Evolutionary conservation across 306 rosid species (phyloP), one percentile per base, ranked within the genome.

Genomic region (Vachellia pachyceras): DNA sequence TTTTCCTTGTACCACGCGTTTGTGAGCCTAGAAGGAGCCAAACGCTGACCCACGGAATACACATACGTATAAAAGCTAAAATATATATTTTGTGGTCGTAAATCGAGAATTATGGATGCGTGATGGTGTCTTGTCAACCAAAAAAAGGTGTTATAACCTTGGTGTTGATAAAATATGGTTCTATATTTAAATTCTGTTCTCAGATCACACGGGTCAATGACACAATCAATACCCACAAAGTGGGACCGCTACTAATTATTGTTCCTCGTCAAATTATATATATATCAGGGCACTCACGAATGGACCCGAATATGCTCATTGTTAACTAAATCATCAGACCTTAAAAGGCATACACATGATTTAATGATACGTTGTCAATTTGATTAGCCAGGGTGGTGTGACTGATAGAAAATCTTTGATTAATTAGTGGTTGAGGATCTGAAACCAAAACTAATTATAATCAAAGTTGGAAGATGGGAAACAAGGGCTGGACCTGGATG

Each of bases 401-500:
- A 84, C 52, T 79, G 80, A 60, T 57, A 1, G 13, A 61, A 70
- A 76, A 54, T 54, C 65, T 80, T 40, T 75, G 81, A 76, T 63
- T 77, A 39, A 76, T 73, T 77, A 75, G 81, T 78, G 77, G 71
- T 7, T n/a, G 25, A 58, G 23, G 65, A 58, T 23, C 49, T 39
- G 69, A 77, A 85, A 76, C 82, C 10, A 35, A 22, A 58, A 23
- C 36, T 58, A 29, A 29, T 29, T 29, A 29, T 29, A 75, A 66
- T 61, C 40, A 71, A 50, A 90, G 94, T 85, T 85, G 89, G 89
- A 83, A 76, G 79, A 82, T 36, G 82, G 94, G 90, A 90, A 90
- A 88, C 92, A 81, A 57, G 64, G 76, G 81, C n/a, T n/a, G n/a
- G n/a, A n/a, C n/a, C 33, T 81, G 75, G 18, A 77, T 44, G 61